Percentiles rank a stretch among this genome's conserved stretches.
phyloP scores from a whole-genome alignment of 2,329 filamentous ascomycete species.

The Fusarium paranaense region DNA sequence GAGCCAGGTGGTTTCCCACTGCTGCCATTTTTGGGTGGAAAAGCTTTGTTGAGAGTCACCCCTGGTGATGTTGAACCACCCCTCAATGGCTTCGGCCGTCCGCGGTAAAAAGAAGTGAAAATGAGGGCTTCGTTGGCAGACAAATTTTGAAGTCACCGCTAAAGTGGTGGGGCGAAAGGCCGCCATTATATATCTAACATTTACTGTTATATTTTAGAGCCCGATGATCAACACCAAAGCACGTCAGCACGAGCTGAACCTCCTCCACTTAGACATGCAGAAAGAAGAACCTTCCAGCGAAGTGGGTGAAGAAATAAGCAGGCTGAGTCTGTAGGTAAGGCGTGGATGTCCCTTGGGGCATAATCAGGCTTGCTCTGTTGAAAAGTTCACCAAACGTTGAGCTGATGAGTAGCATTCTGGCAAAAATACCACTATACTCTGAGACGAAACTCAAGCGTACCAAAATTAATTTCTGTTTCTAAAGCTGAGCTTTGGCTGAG shows the following conservation, averaged over 20 bases:
- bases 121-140: background rate
- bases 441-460: too few relatives aligned
- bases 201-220: too few relatives aligned
- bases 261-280: background rate
- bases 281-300: too few relatives aligned
- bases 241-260: background rate
- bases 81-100: background rate
- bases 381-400: too few relatives aligned
- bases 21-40: background rate
- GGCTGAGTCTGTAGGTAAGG: too few relatives aligned
- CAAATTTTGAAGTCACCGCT: background rate
- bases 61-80: background rate
- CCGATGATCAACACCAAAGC: background rate
- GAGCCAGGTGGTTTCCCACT: background rate
- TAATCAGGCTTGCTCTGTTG: too few relatives aligned
- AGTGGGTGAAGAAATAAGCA: too few relatives aligned
- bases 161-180: background rate
- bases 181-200: background rate
- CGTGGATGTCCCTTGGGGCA: too few relatives aligned
- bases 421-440: too few relatives aligned
- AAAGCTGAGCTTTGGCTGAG: too few relatives aligned
- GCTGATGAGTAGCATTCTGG: too few relatives aligned
- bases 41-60: background rate
- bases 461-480: too few relatives aligned
- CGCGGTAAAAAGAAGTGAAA: background rate